Evolutionary conservation across 108 stramenopile genomes (phyloP).

Genomic region (Stephanodiscus triporus): DNA sequence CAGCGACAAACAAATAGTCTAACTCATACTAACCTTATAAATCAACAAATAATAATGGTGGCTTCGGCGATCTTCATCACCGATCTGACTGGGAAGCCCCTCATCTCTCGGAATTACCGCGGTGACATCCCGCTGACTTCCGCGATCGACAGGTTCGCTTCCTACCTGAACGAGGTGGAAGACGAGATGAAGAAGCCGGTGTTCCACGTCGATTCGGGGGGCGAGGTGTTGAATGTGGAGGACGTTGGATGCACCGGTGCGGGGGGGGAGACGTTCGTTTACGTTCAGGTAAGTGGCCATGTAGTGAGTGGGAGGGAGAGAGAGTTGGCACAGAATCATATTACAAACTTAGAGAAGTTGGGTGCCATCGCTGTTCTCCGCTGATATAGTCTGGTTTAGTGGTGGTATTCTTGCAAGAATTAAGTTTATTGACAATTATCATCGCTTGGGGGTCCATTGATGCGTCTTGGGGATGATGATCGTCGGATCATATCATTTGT

Average conservation of each 20-base stretch:
- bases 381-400: not conserved
- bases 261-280: slow-evolving; percentile 83
- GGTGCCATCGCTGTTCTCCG: not conserved
- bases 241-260: slow-evolving; percentile 58
- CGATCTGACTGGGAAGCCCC: slow-evolving; percentile 92
- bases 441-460: not conserved
- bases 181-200: slow-evolving; percentile 86
- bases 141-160: slow-evolving; percentile 78
- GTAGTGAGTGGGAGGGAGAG: not conserved
- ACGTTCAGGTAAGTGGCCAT: slow-evolving; percentile 74
- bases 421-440: not conserved
- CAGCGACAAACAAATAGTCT: too few species aligned
- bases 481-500: not conserved
- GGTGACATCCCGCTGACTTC: slow-evolving; percentile 94
- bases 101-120: slow-evolving; percentile 98
- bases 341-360: not conserved
- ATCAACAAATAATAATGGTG: slow-evolving; percentile 67
- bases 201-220: slow-evolving; percentile 76
- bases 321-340: too few species aligned
- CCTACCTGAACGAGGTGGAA: slow-evolving; percentile 76
- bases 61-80: slow-evolving; percentile 91
- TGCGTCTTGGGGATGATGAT: not conserved
- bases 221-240: slow-evolving; percentile 59
- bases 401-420: not conserved
- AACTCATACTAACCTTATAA: too few species aligned